Base-by-base conservation (phyloP, 2,329 filamentous ascomycete species). In the Mycocentrospora acerina region DNA sequence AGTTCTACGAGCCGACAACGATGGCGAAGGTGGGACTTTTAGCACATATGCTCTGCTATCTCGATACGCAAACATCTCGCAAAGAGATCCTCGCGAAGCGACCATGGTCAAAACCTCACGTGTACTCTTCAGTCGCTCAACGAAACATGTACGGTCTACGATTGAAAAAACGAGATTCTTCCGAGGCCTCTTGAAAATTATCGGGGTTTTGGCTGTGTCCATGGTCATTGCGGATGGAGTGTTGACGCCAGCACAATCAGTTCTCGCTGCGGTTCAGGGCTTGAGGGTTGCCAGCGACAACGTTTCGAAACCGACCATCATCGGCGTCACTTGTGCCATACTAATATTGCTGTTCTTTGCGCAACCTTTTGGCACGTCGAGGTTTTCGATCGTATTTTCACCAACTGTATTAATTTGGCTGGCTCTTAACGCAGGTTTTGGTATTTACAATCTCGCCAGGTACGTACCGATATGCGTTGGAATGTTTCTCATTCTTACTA, bases 1-100 rank as follows among this genome's bases (percentile, higher is more conserved):
- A 56, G 77, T 87, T 27, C 66, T 87, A 6, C 71, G 71, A 24
- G 83, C 83, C 36, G 83, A 87, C 59, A 82, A 87, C 46, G 82
- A 86, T 55, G 83, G 84, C 30, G 82, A 87, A 55, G 83, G 83
- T 24, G 83, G 83, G 17, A 86, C 82, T 0, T 86, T 86, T 60
- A 80, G 78, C 22, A 76, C 82, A 18, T 86, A 86, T 61, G 81
- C 79, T 3, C 65, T 86, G 13, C 72, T 87, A 1, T 77, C 81
- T 10, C 55, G 62, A 49, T 83, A 78, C 61, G 74, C 76, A 39
- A 74, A 82, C 47, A 83, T 86, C 42, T 73, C 77, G 13, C 73
- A 77, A 33, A 69, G 73, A 9, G 82, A 85, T 46, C 81, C 82
- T 28, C 75, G 75, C 33, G 72, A 77, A 53, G 70, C 71, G 14